These are phyloP conservation scores for Microthyrium microscopicum DNA, from an alignment of 2,329 filamentous ascomycete genomes.

Conservation along the genomic window DNA sequence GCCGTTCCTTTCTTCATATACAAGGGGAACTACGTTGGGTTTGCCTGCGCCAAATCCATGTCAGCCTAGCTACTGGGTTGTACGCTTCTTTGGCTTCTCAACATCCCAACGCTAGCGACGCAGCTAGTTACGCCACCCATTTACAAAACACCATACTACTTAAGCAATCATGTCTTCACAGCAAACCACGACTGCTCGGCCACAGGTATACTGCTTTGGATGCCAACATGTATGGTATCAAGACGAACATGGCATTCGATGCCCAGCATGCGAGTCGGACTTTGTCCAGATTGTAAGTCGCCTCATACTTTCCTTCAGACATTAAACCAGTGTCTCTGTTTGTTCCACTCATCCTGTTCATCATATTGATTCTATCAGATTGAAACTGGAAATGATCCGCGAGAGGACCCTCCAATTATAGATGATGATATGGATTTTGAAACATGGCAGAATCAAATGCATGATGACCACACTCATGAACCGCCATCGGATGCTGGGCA, in stretches of 20 bases:
- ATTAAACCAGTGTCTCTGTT: constrained; percentile 3
- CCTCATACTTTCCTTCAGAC: constrained; percentile 1
- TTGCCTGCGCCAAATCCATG: too few species aligned
- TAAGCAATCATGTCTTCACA: too few species aligned
- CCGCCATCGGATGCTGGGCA: too few species aligned
- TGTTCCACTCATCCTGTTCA: background rate
- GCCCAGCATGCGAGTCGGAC: constrained; percentile 62
- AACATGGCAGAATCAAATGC: constrained; percentile 9
- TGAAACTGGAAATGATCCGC: constrained; percentile 1
- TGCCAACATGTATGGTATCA: constrained; percentile 71
- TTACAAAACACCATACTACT: too few species aligned
- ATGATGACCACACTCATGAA: background rate
- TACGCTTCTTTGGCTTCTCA: too few species aligned
- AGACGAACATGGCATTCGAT: constrained; percentile 50
- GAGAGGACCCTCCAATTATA: background rate
- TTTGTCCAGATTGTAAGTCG: constrained; percentile 69
- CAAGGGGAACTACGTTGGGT: too few species aligned
- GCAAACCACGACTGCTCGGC: background rate
- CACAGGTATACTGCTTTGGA: constrained; percentile 58
- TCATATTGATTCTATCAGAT: background rate
- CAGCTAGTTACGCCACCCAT: too few species aligned
- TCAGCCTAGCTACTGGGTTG: too few species aligned
- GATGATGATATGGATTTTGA: constrained; percentile 8
- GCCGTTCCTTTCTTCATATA: too few species aligned
- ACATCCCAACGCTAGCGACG: too few species aligned